Conservation (phyloP, 2,329 filamentous ascomycete species). For the Allantophomopsis lycopodina region DNA sequence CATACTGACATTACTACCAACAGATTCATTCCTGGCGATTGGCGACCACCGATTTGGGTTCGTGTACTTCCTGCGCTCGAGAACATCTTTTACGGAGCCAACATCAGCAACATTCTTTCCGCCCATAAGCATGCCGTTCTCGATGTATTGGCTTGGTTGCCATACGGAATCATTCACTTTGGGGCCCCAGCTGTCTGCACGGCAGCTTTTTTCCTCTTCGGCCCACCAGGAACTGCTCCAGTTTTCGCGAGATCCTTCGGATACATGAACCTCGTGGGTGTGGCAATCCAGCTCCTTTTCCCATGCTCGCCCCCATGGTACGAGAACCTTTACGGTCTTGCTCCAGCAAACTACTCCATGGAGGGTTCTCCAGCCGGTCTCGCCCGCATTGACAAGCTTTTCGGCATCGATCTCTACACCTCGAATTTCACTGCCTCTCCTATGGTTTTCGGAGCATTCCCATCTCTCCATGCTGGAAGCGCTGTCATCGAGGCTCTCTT, state of each 20-base stretch:
- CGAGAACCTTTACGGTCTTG: slow-evolving; percentile 81
- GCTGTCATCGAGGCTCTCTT: slow-evolving; percentile 84
- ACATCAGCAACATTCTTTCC: slow-evolving; percentile 89
- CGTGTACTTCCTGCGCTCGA: slow-evolving; percentile 87
- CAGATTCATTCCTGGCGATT: slow-evolving; percentile 81
- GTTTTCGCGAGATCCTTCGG: slow-evolving; percentile 81
- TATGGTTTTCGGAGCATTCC: slow-evolving; percentile 89
- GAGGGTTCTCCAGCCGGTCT: slow-evolving; percentile 79
- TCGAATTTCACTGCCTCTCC: slow-evolving; percentile 83
- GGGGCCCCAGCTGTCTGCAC: slow-evolving; percentile 72
- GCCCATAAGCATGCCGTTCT: slow-evolving; percentile 74
- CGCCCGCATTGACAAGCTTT: slow-evolving; percentile 76
- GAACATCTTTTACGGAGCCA: slow-evolving; percentile 92
- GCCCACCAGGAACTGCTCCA: slow-evolving; percentile 70
- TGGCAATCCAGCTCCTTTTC: slow-evolving; percentile 78
- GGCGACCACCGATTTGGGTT: slow-evolving; percentile 89
- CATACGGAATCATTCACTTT: slow-evolving; percentile 86
- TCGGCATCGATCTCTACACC: slow-evolving; percentile 86
- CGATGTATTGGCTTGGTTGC: slow-evolving; percentile 83
- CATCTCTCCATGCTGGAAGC: slow-evolving; percentile 80
- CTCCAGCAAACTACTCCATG: slow-evolving; percentile 87
- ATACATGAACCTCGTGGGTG: slow-evolving; percentile 82
- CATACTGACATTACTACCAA: slow-evolving; percentile 6
- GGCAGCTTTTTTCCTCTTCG: slow-evolving; percentile 73
- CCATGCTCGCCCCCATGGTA: slow-evolving; percentile 97